Conservation (phyloP, 2,329 filamentous ascomycete species). For the Colletotrichum sidae region DNA sequence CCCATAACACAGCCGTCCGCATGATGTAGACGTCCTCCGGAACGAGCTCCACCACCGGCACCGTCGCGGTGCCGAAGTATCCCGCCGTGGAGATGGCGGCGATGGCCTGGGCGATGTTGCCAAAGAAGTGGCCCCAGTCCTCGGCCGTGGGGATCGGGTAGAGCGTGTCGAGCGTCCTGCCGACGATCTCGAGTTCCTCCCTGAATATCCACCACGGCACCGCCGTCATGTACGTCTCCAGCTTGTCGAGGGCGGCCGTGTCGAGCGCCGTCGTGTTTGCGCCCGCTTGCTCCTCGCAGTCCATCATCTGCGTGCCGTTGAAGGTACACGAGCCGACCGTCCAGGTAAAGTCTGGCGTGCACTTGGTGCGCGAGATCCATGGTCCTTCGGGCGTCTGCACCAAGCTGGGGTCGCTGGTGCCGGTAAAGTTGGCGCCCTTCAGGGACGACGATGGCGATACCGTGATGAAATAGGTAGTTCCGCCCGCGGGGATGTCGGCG, state of each 20-base stretch:
- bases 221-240: constrained; percentile 19
- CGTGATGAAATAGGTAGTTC: constrained; percentile 25
- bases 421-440: no score
- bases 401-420: constrained; percentile 4
- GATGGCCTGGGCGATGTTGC: constrained; percentile 17
- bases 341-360: constrained; percentile 16
- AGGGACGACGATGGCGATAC: neutral
- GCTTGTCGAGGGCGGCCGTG: constrained; percentile 1
- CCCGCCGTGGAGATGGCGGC: constrained; percentile 16
- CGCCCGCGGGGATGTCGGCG: constrained; percentile 4
- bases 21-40: constrained; percentile 18
- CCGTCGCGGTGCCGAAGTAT: constrained; percentile 20
- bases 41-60: constrained; percentile 2
- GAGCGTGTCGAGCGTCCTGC: constrained; percentile 15
- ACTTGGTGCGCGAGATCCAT: constrained; percentile 20
- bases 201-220: constrained; percentile 12
- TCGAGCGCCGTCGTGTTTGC: constrained; percentile 7
- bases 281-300: neutral
- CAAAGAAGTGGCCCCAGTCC: constrained; percentile 24
- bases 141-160: constrained; percentile 1
- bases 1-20: constrained; percentile 17
- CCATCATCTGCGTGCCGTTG: constrained; percentile 24
- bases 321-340: constrained; percentile 6
- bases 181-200: constrained; percentile 6
- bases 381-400: constrained; percentile 10